Base-by-base conservation (phyloP, 768 basidiomycete species). In the Gloeopeniophorella convolvens region DNA sequence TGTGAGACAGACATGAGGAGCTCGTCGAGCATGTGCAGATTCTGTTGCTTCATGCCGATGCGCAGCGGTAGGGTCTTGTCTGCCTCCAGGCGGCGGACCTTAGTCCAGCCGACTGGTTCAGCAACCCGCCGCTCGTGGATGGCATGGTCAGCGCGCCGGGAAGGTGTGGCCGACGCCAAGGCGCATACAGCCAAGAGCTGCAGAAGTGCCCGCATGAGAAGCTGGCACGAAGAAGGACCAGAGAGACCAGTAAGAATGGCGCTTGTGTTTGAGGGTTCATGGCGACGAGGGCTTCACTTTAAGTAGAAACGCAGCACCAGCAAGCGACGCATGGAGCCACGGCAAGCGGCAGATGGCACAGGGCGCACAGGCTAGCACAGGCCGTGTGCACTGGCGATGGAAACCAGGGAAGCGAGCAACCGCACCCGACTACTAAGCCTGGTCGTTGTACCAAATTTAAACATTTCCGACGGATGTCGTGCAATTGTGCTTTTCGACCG, bases 31-130 rank as follows among this genome's bases (percentile, higher is more conserved):
- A 61, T 48, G 44, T 70, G 59, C 7, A 74, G 52, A 54, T 76
- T 75, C 31, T 59, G 60, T 59, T 77, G 75, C 8, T 58, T 57
- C 13, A 77, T 67, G 0, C 72, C 74, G 41, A 76, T 68, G 30
- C 75, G 73, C 39, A 76, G 59, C 13, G 73, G 74, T 18, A 76
- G 53, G 4, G 65, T 49, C 16, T 62, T 57, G 28, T 63, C 50
- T 7, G 66, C 18, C 28, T 66, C 55, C 16, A 66, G 64, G 10
- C 62, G 65, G 21, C 64, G 63, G 16, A 61, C 46, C 3, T 54
- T 44, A 0, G 30, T 37, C 74, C 72, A 76, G 5, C 63, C 65
- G 3, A 43, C 5, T 4, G 72, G 73, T 2, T 62, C 56, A 7
- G 43, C 51, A 6, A 59, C 58, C 43, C 72, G 71, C 45, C 63